A percentile compares a stretch with the other conserved stretches of the same genome.
Evolutionary conservation across 495 filamentous ascomycete species (phyloP).

Genomic region (Clohesyomyces aquaticus): DNA sequence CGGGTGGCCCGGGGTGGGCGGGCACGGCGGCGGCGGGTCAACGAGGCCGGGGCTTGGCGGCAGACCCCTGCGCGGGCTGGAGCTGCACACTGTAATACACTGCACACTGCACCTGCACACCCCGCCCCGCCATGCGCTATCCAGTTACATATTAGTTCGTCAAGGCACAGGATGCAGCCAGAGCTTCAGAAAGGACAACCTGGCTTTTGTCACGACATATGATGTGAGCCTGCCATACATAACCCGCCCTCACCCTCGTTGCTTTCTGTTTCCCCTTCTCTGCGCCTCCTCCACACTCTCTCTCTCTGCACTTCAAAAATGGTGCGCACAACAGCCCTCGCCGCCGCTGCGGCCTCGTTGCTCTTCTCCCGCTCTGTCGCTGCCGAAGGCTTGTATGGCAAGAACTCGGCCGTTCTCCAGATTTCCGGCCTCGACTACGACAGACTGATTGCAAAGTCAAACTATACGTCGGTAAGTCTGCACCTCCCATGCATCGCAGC

Average conservation of each 20-base stretch:
- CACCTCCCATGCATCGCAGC: neutral
- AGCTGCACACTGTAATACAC: no score
- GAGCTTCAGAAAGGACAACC: conserved; percentile 28
- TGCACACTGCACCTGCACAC: no score
- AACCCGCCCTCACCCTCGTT: conserved; percentile 6
- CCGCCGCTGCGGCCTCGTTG: conserved; percentile 54
- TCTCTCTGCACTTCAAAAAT: conserved; percentile 32
- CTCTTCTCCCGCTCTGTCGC: conserved; percentile 64
- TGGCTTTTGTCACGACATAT: conserved; percentile 27
- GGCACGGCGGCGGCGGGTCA: no score
- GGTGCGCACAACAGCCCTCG: conserved; percentile 44
- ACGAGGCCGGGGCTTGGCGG: neutral
- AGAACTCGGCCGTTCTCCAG: conserved; percentile 85
- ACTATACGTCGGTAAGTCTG: conserved; percentile 80
- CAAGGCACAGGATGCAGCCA: neutral
- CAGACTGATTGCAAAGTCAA: conserved; percentile 82
- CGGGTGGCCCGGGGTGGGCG: no score
- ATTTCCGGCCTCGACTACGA: conserved; percentile 83
- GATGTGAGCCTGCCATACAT: conserved; percentile 29
- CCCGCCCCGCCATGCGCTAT: conserved; percentile 25
- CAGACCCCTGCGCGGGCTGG: neutral
- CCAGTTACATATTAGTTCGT: neutral
- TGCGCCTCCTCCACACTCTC: conserved; percentile 9
- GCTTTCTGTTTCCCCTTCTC: neutral
- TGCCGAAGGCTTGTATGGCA: conserved; percentile 77